Percentiles rank a stretch among this genome's conserved stretches.
Evolutionary conservation across 345 rosid genomes (phyloP).

Genomic region (Gossypium mustelinum): DNA sequence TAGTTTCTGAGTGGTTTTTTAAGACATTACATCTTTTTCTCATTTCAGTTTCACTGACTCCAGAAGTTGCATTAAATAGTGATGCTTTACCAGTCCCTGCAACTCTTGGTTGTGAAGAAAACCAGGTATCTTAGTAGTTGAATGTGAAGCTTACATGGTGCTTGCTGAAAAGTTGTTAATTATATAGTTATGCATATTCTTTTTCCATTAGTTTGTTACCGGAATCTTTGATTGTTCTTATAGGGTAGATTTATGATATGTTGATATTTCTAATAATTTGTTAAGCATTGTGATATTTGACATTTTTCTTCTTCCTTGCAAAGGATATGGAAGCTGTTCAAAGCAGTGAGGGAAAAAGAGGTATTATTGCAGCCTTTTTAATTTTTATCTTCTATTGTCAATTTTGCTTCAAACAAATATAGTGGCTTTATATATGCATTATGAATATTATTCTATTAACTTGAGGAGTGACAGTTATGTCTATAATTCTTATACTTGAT

Average conservation of each 20-base stretch:
- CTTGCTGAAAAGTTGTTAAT: not conserved
- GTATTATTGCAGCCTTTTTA: constrained; percentile 5
- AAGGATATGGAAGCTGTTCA: constrained; percentile 28
- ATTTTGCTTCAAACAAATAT: not conserved
- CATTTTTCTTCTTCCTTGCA: not conserved
- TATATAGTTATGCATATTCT: not conserved
- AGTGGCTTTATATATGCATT: not conserved
- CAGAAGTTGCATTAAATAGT: constrained; percentile 18
- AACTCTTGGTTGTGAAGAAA: constrained; percentile 22
- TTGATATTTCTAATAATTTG: not conserved
- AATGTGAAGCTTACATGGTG: not conserved
- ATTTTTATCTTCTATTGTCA: constrained; percentile 1
- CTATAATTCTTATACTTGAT: not conserved
- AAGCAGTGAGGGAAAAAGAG: constrained; percentile 20
- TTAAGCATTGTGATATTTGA: constrained; percentile 1
- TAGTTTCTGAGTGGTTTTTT: not conserved
- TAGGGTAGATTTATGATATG: not conserved
- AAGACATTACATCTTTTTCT: constrained; percentile 2
- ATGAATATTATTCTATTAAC: not conserved
- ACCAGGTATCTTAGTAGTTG: constrained; percentile 25
- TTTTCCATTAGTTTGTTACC: not conserved
- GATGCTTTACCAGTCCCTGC: constrained; percentile 18
- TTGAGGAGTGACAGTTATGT: not conserved
- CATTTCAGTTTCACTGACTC: constrained; percentile 25
- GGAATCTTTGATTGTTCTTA: not conserved